Base-by-base conservation (phyloP, 1,284 basidiomycete species). In the Trichosporon ovoides region DNA sequence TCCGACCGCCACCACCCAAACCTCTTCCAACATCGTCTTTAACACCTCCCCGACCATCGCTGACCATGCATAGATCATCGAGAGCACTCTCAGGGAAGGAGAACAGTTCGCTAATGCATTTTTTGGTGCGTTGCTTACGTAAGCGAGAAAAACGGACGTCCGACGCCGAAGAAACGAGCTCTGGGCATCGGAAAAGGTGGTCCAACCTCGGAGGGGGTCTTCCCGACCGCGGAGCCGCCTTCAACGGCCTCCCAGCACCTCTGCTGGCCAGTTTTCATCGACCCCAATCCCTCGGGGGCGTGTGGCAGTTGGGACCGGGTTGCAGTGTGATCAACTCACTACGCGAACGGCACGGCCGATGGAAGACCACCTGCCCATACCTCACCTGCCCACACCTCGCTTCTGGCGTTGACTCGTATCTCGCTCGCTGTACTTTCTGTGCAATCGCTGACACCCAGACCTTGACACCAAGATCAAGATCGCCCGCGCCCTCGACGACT, bases 401-500 rank as follows among this genome's bases (percentile, higher is more conserved):
- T 9, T 31, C 28, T 31, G 4, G 9, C 28, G 4, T 4, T 4
- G 28, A 4, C 9, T 31, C 28, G 28, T n/a, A n/a, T 31, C 9
- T 31, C 28, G 4, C 28, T 4, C 28, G 4, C 28, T 4, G 9
- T 14, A 6, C 22, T 14, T 16, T 48, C n/a, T 28, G 43, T 28
- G 14, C 43, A 9, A 3, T 16, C n/a, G 22, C 36, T 49, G 40
- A 58, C 55, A 31, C 36, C 28, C 54, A 63, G 62, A 64, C 78
- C 94, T 92, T 76, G 94, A 96, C 83, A 98, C 94, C 81, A 99
- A 99, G 85, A 97, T 98, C 78, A 93, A 94, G 76, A 99, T 99
- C 70, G 96, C 96, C 69, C 94, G 88, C 82, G 93, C 74, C 69
- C 85, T 96, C 56, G 93, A 96, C 82, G 92, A 91, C 53, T 97